These are phyloP conservation scores for Acanthamoeba culbertsoni DNA, from an alignment of 208 protist genomes.

Conservation along the genomic window DNA sequence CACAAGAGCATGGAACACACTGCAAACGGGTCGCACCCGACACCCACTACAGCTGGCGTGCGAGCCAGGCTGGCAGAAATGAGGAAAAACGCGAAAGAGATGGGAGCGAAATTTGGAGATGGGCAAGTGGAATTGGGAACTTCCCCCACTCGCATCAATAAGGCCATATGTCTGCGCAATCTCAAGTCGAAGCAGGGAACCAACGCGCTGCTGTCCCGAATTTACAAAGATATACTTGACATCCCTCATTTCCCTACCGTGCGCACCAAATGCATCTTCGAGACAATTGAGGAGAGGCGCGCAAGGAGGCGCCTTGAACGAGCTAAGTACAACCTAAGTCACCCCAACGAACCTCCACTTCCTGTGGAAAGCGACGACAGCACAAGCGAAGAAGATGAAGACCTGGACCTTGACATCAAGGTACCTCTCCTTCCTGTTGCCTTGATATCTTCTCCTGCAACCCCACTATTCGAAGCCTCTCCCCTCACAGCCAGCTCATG, in stretches of 20 bases:
- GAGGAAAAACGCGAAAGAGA: neutral
- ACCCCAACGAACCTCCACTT: neutral
- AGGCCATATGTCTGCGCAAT: slow-evolving; percentile 26
- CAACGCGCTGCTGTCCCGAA: neutral
- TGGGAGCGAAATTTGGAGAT: neutral
- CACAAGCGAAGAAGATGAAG: neutral
- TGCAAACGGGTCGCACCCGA: neutral
- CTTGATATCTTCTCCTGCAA: neutral
- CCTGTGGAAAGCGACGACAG: neutral
- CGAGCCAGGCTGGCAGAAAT: neutral
- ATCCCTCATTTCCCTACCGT: neutral
- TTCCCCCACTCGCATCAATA: neutral
- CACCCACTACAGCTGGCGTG: neutral
- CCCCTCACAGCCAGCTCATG: neutral
- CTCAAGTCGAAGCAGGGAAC: neutral
- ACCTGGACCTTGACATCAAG: slow-evolving; percentile 25
- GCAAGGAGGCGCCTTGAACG: neutral
- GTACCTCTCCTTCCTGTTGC: neutral
- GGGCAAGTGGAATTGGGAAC: neutral
- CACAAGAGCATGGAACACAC: neutral
- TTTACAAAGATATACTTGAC: slow-evolving; percentile 11
- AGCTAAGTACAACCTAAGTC: neutral
- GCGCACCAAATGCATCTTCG: slow-evolving; percentile 22
- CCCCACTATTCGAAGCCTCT: neutral
- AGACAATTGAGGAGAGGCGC: neutral